These are phyloP conservation scores for Solanum clarkiae DNA, from an alignment of 257 asterid species.

Conservation along the genomic window DNA sequence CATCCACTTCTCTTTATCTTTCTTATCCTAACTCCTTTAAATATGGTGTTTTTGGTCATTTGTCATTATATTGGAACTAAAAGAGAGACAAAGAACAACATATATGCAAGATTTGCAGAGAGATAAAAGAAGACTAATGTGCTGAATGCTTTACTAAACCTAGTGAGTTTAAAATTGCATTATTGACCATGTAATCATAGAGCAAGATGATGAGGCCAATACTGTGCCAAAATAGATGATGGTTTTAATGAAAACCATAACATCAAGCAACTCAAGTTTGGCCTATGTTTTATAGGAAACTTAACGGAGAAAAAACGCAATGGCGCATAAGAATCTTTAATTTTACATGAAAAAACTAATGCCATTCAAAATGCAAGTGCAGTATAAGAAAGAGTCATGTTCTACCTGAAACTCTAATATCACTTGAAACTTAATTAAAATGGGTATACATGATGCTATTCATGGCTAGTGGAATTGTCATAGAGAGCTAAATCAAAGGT, in stretches of 20 bases:
- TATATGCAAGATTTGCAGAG: background rate
- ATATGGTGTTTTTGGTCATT: background rate
- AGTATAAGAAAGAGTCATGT: background rate
- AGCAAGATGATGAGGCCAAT: background rate
- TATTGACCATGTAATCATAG: background rate
- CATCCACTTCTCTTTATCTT: background rate
- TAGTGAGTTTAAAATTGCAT: background rate
- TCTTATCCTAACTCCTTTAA: background rate
- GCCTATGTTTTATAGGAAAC: background rate
- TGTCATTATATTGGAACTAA: background rate
- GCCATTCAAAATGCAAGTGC: background rate
- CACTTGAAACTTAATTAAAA: background rate
- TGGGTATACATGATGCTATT: background rate
- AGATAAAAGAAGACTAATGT: background rate
- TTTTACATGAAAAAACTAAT: background rate
- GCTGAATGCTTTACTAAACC: background rate
- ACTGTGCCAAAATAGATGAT: background rate
- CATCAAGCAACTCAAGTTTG: background rate
- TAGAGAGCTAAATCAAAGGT: background rate
- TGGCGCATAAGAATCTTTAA: background rate
- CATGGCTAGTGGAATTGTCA: background rate
- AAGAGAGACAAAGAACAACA: background rate
- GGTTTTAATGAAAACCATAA: background rate
- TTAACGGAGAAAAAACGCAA: background rate
- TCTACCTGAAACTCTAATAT: background rate